Evolutionary conservation across 441 rosid species (phyloP).

Genomic region (Jatropha multifida): DNA sequence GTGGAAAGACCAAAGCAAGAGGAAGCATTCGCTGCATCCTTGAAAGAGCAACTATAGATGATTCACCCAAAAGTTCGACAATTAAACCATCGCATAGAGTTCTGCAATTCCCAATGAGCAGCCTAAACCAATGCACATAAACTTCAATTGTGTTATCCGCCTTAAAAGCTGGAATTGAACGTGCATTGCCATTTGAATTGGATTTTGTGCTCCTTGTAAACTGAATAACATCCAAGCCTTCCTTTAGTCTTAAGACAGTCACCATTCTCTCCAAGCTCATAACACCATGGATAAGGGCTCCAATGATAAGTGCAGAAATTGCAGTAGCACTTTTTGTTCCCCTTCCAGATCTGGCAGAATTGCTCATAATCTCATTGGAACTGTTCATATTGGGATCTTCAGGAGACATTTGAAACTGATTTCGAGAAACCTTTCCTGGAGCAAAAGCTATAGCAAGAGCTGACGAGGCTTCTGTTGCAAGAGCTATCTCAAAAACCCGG

Average conservation of each 20-base stretch:
- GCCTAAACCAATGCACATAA: conserved; percentile 90
- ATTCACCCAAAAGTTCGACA: conserved; percentile 90
- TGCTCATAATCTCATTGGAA: conserved; percentile 48
- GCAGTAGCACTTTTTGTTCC: conserved; percentile 75
- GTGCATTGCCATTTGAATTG: conserved; percentile 81
- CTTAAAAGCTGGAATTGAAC: conserved; percentile 59
- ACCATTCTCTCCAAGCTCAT: conserved; percentile 94
- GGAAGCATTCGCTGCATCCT: conserved; percentile 97
- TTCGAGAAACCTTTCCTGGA: conserved; percentile 84
- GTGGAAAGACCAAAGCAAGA: conserved; percentile 85
- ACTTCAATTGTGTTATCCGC: conserved; percentile 71
- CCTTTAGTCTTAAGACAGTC: conserved; percentile 78
- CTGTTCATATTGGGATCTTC: conserved; percentile 66
- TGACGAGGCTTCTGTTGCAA: conserved; percentile 87
- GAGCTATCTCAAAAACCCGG: conserved; percentile 95
- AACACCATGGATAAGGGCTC: conserved; percentile 88
- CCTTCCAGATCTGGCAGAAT: conserved; percentile 48
- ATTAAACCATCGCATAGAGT: conserved; percentile 85
- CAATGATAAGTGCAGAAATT: conserved; percentile 82
- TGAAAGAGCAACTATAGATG: conserved; percentile 78
- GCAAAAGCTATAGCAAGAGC: conserved; percentile 66
- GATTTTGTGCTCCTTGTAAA: conserved; percentile 72
- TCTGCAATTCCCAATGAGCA: conserved; percentile 90
- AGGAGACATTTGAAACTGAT: conserved; percentile 74
- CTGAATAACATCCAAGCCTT: conserved; percentile 84